These are phyloP conservation scores for Aphanocladium album DNA, from an alignment of 2,329 filamentous ascomycete species.

Conservation along the genomic window DNA sequence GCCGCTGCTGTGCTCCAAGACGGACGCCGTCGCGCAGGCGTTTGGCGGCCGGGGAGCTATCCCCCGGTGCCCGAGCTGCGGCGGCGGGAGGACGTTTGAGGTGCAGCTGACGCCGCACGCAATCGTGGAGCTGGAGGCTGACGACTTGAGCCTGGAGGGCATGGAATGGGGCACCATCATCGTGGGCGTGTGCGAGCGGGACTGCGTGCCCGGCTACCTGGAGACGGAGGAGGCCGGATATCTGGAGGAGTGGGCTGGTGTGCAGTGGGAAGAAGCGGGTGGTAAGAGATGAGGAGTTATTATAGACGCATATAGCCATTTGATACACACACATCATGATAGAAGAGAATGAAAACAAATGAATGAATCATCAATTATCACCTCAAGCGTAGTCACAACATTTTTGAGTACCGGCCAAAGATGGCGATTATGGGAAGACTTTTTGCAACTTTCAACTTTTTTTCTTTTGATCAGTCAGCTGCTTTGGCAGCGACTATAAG, in stretches of 20 bases:
- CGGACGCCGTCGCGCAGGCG: conserved; percentile 65
- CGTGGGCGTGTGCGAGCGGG: conserved; percentile 73
- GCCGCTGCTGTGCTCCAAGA: conserved; percentile 75
- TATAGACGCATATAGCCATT: conserved; percentile 12
- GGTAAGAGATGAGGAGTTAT: conserved; percentile 27
- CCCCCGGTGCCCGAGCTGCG: conserved; percentile 73
- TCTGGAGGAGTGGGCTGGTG: conserved; percentile 92
- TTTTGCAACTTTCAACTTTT: conserved; percentile 9
- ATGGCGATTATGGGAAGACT: neutral
- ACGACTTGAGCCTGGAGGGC: conserved; percentile 66
- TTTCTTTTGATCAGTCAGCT: conserved; percentile 1
- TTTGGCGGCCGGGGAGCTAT: conserved; percentile 48
- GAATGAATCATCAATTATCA: neutral
- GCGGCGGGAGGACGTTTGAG: conserved; percentile 74
- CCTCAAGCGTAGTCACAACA: too few species aligned
- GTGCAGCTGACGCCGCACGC: conserved; percentile 87
- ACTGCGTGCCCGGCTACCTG: conserved; percentile 63
- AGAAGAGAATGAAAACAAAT: neutral
- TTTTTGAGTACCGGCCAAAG: neutral
- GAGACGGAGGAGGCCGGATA: conserved; percentile 65
- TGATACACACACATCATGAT: conserved; percentile 18
- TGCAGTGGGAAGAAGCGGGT: conserved; percentile 86
- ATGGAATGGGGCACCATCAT: conserved; percentile 99
- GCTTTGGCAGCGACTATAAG: neutral
- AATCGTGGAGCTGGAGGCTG: conserved; percentile 81